Percentiles rank a stretch among this genome's conserved stretches.
Conservation (phyloP, 768 basidiomycete genomes). For the Trametes meyenii region DNA sequence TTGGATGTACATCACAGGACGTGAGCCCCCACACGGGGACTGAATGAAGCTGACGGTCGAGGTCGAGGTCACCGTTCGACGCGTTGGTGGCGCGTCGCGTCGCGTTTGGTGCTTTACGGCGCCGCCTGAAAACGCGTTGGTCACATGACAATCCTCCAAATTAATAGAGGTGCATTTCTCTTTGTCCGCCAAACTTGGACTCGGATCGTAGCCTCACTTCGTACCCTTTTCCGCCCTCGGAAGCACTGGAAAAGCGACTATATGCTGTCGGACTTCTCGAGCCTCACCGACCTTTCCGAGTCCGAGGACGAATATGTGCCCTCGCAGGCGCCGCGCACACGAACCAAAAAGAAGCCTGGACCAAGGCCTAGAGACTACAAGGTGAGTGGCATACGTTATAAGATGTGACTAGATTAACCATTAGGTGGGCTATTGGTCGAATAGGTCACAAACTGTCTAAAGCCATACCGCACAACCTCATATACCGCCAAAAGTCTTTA, state of each 20-base stretch:
- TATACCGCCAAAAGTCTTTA: conserved; percentile 49
- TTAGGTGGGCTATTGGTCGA: too few species aligned
- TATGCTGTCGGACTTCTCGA: conserved; percentile 44
- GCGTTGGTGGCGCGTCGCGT: conserved; percentile 23
- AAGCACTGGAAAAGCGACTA: not conserved
- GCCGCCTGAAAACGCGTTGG: conserved; percentile 8
- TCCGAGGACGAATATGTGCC: conserved; percentile 43
- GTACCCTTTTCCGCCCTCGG: not conserved
- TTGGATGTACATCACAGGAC: conserved; percentile 79
- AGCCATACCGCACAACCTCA: conserved; percentile 41
- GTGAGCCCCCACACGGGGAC: not conserved
- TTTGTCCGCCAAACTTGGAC: not conserved
- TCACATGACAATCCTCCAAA: not conserved
- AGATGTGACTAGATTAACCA: conserved; percentile 20
- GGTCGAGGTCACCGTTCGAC: not conserved
- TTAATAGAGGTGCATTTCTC: not conserved
- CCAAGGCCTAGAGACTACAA: conserved; percentile 35
- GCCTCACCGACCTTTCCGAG: conserved; percentile 50
- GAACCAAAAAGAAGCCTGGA: conserved; percentile 26
- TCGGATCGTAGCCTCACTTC: not conserved
- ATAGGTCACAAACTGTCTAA: conserved; percentile 37
- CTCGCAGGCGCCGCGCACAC: conserved; percentile 25
- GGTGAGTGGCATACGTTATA: conserved; percentile 12
- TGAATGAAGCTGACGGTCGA: not conserved
- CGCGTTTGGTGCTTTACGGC: conserved; percentile 13